A percentile compares a stretch with the other conserved stretches of the same genome.
Conservation (phyloP, 2,329 filamentous ascomycete genomes). For the Escovopsis sp. region DNA sequence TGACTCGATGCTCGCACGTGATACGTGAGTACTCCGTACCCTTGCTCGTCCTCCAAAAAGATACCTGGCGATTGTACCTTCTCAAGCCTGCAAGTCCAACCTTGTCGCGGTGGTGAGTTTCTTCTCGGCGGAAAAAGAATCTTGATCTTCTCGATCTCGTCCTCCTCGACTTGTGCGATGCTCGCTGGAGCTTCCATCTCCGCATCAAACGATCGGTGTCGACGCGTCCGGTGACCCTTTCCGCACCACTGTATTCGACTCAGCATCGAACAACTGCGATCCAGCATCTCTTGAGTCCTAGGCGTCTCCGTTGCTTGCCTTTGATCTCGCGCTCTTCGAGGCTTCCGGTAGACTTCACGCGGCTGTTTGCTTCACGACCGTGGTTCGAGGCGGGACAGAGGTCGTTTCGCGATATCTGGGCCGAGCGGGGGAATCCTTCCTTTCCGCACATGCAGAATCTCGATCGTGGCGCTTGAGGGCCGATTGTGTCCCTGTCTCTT, state of each 20-base stretch:
- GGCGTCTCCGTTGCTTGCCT: too few species aligned
- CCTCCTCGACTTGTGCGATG: background rate
- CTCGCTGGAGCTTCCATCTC: background rate
- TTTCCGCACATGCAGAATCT: conserved; percentile 3
- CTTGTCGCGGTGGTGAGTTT: background rate
- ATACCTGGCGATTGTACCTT: too few species aligned
- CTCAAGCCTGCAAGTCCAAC: too few species aligned
- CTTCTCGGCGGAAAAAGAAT: too few species aligned
- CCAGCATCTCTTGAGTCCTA: too few species aligned
- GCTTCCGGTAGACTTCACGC: background rate
- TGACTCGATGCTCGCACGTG: too few species aligned
- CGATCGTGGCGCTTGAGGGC: conserved; percentile 3
- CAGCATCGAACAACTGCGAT: too few species aligned
- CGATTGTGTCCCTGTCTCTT: conserved; percentile 1
- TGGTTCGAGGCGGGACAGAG: background rate
- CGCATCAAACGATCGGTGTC: background rate
- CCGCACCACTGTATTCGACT: too few species aligned
- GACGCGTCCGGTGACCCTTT: background rate
- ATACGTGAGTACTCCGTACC: too few species aligned
- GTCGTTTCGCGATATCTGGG: too few species aligned
- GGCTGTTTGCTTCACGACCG: background rate
- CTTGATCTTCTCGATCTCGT: background rate
- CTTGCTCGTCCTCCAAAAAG: too few species aligned
- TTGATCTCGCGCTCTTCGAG: too few species aligned
- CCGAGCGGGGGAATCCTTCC: background rate